These are phyloP conservation scores for Aethionema arabicum DNA, from an alignment of 345 rosid species.

Conservation along the genomic window DNA sequence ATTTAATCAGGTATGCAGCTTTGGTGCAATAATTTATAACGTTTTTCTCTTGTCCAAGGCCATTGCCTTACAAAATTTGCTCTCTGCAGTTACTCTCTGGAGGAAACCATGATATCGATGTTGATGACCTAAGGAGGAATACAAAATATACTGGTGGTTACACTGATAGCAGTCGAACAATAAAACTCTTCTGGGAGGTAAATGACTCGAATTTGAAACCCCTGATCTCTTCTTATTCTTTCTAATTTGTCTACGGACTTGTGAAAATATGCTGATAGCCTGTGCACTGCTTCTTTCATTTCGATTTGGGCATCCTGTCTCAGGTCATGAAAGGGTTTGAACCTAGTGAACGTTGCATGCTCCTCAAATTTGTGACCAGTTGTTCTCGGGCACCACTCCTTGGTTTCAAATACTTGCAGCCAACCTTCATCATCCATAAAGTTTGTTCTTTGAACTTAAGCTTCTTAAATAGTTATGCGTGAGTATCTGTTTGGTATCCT, in stretches of 20 bases:
- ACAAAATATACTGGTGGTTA: slow-evolving; percentile 93
- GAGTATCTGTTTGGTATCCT: slow-evolving; percentile 1
- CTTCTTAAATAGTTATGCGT: background rate
- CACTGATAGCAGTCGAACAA: slow-evolving; percentile 76
- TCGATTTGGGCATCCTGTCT: slow-evolving; percentile 27
- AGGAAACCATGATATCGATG: slow-evolving; percentile 87
- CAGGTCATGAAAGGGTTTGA: slow-evolving; percentile 86
- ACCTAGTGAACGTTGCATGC: slow-evolving; percentile 84
- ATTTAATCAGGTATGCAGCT: slow-evolving; percentile 78
- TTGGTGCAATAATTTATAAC: background rate
- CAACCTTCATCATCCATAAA: slow-evolving; percentile 92
- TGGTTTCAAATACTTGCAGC: slow-evolving; percentile 92
- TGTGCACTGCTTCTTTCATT: background rate
- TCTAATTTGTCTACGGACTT: background rate
- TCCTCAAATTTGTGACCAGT: slow-evolving; percentile 96
- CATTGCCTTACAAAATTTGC: slow-evolving; percentile 24
- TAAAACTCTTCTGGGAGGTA: slow-evolving; percentile 99
- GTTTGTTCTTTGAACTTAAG: slow-evolving; percentile 38
- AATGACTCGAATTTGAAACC: slow-evolving; percentile 11
- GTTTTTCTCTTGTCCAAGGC: background rate
- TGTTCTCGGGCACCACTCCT: slow-evolving; percentile 95
- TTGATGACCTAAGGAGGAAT: slow-evolving; percentile 74
- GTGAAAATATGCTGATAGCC: background rate
- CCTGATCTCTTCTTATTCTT: slow-evolving; percentile 17
- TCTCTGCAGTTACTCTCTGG: slow-evolving; percentile 86